phyloP scores from a whole-genome alignment of 805 yeast species.

The Grigorovia yakushimaensis region DNA sequence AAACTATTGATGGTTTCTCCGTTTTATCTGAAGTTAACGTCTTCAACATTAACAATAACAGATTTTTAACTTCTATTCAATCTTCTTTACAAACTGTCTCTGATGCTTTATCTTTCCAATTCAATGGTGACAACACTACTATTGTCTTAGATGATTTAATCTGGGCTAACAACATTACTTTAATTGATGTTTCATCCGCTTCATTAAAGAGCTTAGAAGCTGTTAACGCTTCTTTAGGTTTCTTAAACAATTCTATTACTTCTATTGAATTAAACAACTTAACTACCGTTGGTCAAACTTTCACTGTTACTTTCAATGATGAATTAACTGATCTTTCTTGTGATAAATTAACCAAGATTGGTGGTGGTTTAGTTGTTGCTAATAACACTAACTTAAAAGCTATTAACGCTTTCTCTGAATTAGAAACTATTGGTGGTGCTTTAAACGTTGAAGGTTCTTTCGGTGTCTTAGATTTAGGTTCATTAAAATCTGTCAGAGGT shows the following conservation, averaged over 20 bases:
- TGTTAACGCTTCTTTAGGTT: constrained; percentile 76
- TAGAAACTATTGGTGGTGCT: constrained; percentile 81
- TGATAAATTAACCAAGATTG: constrained; percentile 59
- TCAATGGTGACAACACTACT: constrained; percentile 71
- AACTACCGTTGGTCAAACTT: constrained; percentile 65
- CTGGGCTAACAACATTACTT: constrained; percentile 82
- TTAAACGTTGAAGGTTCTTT: constrained; percentile 72
- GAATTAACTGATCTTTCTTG: constrained; percentile 61
- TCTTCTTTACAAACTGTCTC: constrained; percentile 68
- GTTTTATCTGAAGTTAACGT: constrained; percentile 37
- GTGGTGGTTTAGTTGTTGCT: constrained; percentile 88
- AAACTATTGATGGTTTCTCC: constrained; percentile 54
- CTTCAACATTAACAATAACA: constrained; percentile 88
- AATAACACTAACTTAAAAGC: constrained; percentile 67
- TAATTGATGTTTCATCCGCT: constrained; percentile 70
- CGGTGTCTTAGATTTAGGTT: constrained; percentile 64
- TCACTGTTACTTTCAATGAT: constrained; percentile 65
- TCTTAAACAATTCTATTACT: constrained; percentile 61
- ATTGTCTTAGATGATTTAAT: constrained; percentile 58
- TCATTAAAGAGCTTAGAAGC: constrained; percentile 56
- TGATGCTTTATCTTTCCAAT: constrained; percentile 66
- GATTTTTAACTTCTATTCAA: constrained; percentile 58
- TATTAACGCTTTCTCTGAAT: constrained; percentile 64
- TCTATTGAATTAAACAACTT: constrained; percentile 46
- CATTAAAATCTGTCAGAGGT: constrained; percentile 76